Base-by-base conservation (phyloP, 495 filamentous ascomycete species). In the Penicillium paradoxum region DNA sequence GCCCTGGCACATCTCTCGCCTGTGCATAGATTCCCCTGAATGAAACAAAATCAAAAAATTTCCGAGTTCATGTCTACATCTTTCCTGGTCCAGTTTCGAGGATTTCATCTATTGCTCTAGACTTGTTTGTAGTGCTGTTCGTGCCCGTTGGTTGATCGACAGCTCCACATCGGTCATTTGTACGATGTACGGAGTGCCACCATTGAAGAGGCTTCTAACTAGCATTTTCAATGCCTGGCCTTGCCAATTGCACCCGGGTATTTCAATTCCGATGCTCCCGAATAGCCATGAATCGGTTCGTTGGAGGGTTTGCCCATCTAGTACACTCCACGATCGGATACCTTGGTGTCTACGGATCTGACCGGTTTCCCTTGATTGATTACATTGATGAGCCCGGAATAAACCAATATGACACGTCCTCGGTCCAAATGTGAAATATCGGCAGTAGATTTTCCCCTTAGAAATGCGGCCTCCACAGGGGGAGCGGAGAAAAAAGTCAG, bases 21-120 rank as follows among this genome's bases (percentile, higher is more conserved):
- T 73, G 68, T 76, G 73, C 71, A 76, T 76, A 76, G 69, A 75
- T 74, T 75, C 70, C 70, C 72, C 70, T 72, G 68, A 76, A 76
- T 76, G 73, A 76, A 69, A 71, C 66, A 73, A 74, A 68, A 70
- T 70, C 63, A 72, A 70, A 72, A 69, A 70, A 63, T 68, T 62
- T 67, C 70, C 60, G 56, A 68, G 55, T 75, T 67, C 68, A 63
- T 56, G 29, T 32, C 39, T 42, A 40, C 14, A 32, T 25, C 21
- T 51, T 51, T 43, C 39, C 38, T 11, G 38, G 17, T 13, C 17
- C 32, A 25, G 21, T 11, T 13, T 43, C 21, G 11, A 9, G 27
- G 32, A 32, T 51, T 33, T 19, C 17, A 30, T 40, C 29, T 21
- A 25, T 4, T 19, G 19, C 19, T 29, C 48, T 41, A 32, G 36